Base-by-base conservation (phyloP, 1,284 basidiomycete genomes). In the Ceratobasidium sp. region DNA sequence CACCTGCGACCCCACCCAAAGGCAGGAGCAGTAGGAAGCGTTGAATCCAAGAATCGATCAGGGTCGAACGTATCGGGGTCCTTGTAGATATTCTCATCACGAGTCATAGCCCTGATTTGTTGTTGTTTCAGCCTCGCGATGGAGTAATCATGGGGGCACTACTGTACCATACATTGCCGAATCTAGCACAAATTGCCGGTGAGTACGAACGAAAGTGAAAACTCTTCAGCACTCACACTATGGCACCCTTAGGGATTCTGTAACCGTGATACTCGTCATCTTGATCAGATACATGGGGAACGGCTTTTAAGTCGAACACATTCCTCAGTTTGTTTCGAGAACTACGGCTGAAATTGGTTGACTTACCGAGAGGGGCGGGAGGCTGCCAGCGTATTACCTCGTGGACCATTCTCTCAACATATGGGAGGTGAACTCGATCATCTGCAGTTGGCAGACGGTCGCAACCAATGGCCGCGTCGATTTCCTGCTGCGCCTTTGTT, bases 201-300 rank as follows among this genome's bases (percentile, higher is more conserved):
- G 8, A 15, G 17, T 61, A 23, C 35, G 58, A 37, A n/a, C 10
- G 6, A 11, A 39, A 58, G 17, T 1, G 42, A 17, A 37, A 23
- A 17, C 2, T 5, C 35, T 11, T n/a, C 6, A 20, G 11, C 3
- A 20, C 66, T 54, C 35, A 54, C 66, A 69, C 66, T 7, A 58
- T 65, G 5, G 63, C 17, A 2, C 84, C 85, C 39, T 82, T 81
- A 3, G 85, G 84, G n/a, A 86, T 82, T 69, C 82, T 81, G 78
- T 84, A 84, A 6, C 82, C 83, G 33, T 81, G 79, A 78, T 84
- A 85, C 28, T 82, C 78, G 75, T 84, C 82, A 77, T 84, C 84
- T 31, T 80, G 56, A 13, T 80, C 81, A 10, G 82, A 80, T 11
- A 80, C 79, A 71, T 84, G 83, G 15, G 83, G 82, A 1, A 84